Evolutionary conservation across 164 flowering plant species (phyloP).

Genomic region (Litsea cubeba): DNA sequence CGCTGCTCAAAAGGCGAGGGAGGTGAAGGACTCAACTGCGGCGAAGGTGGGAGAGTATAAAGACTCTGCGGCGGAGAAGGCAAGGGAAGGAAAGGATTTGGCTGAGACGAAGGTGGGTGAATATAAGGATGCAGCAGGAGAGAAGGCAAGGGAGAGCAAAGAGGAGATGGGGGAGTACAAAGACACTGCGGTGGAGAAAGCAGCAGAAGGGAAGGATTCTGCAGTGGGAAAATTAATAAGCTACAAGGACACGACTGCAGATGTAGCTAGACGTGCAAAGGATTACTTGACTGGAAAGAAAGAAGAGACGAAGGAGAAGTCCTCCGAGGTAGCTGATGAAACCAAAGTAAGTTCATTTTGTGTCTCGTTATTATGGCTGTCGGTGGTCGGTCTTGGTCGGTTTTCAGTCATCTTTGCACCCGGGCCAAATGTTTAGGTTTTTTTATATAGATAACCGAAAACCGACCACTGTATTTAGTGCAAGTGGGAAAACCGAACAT

Average conservation of each 20-base stretch:
- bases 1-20: conserved; percentile 11
- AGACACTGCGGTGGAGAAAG: conserved; percentile 41
- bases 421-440: too few relatives aligned
- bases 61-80: conserved; percentile 19
- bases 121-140: conserved; percentile 25
- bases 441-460: too few relatives aligned
- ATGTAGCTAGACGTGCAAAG: conserved; percentile 54
- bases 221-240: conserved; percentile 33
- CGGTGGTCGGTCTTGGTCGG: too few relatives aligned
- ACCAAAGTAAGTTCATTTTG: conserved; percentile 24
- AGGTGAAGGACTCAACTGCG: conserved; percentile 10
- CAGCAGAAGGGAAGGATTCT: conserved; percentile 38
- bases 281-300: conserved; percentile 54
- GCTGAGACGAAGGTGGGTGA: conserved; percentile 18
- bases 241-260: conserved; percentile 58
- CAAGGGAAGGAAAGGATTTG: conserved; percentile 8
- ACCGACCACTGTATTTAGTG: too few relatives aligned
- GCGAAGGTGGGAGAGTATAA: conserved; percentile 17
- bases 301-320: conserved; percentile 50
- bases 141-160: conserved; percentile 18
- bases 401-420: too few relatives aligned
- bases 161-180: conserved; percentile 7
- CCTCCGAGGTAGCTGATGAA: conserved; percentile 29
- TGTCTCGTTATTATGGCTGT: too few relatives aligned
- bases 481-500: too few relatives aligned